Evolutionary conservation across 2,329 filamentous ascomycete species (phyloP).

Genomic region (Dothidotthia symphoricarpi): DNA sequence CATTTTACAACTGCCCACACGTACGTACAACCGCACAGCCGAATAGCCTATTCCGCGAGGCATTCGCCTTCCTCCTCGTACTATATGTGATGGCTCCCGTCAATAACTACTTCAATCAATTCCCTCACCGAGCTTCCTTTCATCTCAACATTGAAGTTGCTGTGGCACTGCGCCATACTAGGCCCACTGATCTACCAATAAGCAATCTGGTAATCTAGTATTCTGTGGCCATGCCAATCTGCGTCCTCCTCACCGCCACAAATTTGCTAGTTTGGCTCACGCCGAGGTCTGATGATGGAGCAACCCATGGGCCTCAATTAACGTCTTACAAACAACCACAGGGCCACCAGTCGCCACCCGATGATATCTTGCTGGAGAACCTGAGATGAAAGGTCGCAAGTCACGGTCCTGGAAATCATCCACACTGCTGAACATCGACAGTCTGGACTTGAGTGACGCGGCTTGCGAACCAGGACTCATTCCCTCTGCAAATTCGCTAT

Average conservation of each 20-base stretch:
- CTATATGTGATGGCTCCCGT: constrained; percentile 1
- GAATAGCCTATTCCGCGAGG: too few relatives aligned
- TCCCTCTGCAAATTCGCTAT: constrained; percentile 3
- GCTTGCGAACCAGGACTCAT: constrained; percentile 8
- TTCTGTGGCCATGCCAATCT: constrained; percentile 19
- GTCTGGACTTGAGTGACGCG: constrained; percentile 7
- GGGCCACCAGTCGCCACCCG: constrained; percentile 1
- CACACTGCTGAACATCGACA: too few relatives aligned
- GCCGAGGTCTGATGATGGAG: constrained; percentile 4
- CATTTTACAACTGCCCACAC: too few relatives aligned
- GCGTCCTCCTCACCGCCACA: constrained; percentile 23
- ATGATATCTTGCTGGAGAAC: neutral
- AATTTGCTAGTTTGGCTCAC: constrained; percentile 6
- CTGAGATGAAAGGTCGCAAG: constrained; percentile 10
- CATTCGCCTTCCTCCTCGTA: too few relatives aligned
- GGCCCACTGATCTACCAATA: constrained; percentile 16
- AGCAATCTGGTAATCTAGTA: too few relatives aligned
- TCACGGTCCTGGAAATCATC: constrained; percentile 9
- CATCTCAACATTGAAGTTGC: constrained; percentile 17
- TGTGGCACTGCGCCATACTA: constrained; percentile 22
- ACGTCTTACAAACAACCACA: constrained; percentile 10
- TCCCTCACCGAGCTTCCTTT: constrained; percentile 10
- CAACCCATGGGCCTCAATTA: constrained; percentile 9
- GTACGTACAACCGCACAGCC: too few relatives aligned
- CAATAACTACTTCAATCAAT: constrained; percentile 9